A percentile compares a stretch with the other conserved stretches of the same genome.
phyloP scores from a whole-genome alignment of 768 basidiomycete species.

The Krasilnikovozyma curviuscula region DNA sequence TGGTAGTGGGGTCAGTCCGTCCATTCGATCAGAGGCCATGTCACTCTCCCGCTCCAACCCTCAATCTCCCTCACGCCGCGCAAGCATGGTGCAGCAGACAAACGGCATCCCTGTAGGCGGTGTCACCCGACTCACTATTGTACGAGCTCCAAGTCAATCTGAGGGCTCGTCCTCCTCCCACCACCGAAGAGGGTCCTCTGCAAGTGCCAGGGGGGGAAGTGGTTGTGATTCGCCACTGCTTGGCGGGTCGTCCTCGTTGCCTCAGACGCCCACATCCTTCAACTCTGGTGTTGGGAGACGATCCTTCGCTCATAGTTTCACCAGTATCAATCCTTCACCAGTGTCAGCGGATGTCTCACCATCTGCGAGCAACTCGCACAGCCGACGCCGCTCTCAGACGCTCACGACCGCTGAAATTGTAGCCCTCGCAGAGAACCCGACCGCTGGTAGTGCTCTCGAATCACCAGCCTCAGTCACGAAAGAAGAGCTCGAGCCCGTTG shows the following conservation, averaged over 20 bases:
- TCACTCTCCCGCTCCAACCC: conserved; percentile 10
- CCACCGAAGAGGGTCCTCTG: no score
- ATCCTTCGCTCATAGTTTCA: no score
- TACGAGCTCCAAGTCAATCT: conserved; percentile 10
- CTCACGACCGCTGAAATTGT: no score
- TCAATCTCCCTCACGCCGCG: conserved; percentile 1
- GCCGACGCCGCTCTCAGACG: background rate
- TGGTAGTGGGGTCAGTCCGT: no score
- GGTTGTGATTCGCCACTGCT: no score
- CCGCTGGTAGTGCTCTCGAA: background rate
- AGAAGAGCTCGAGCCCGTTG: conserved; percentile 11
- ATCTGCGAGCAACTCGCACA: background rate
- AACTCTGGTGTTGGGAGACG: no score
- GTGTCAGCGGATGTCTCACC: background rate
- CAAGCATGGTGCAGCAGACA: conserved; percentile 2
- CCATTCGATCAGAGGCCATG: no score
- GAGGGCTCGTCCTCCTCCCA: no score
- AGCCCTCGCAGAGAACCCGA: background rate
- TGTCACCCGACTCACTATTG: conserved; percentile 7
- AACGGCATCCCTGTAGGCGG: background rate
- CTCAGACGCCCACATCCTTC: no score
- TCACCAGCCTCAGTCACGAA: background rate
- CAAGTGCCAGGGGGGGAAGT: no score
- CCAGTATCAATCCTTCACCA: background rate
- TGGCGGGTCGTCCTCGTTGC: no score